A percentile compares a stretch with the other conserved stretches of the same genome.
These are phyloP conservation scores for Penicillium paneum DNA, from an alignment of 2,329 filamentous ascomycete species.

Conservation along the genomic window DNA sequence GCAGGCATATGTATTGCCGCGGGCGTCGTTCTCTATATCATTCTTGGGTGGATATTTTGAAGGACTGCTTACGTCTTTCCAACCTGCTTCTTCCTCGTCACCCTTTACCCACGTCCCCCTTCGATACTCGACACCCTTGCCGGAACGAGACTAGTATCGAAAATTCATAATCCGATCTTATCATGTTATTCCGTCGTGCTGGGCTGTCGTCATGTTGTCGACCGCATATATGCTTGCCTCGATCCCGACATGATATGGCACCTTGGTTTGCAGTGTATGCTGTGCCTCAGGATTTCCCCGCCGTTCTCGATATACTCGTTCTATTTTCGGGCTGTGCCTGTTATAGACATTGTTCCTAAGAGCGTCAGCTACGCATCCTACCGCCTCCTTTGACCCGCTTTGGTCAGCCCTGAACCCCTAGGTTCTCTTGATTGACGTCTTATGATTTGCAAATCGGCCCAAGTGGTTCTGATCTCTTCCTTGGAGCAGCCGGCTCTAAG, in stretches of 20 bases:
- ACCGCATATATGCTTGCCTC: neutral
- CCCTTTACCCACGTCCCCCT: neutral
- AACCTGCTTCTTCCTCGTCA: neutral
- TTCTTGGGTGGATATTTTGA: constrained; percentile 60
- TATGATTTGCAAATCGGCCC: neutral
- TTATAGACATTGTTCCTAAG: neutral
- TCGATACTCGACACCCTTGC: constrained; percentile 16
- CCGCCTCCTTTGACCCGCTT: neutral
- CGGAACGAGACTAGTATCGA: constrained; percentile 14
- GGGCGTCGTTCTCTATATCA: constrained; percentile 74
- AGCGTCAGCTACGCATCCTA: neutral
- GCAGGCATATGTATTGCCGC: constrained; percentile 73
- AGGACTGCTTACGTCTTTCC: neutral
- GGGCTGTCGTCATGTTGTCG: neutral
- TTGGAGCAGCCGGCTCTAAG: neutral
- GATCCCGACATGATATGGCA: neutral
- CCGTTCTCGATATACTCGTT: neutral
- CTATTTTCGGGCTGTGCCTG: neutral
- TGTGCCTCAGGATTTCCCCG: neutral
- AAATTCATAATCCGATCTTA: neutral
- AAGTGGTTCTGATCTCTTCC: neutral
- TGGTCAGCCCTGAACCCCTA: neutral
- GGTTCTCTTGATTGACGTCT: neutral
- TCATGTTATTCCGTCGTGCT: neutral
- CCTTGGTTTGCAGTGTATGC: no score